A percentile compares a stretch with the other conserved stretches of the same genome.
These are phyloP conservation scores for Mycena rebaudengoi DNA, from an alignment of 768 basidiomycete genomes.

Conservation along the genomic window DNA sequence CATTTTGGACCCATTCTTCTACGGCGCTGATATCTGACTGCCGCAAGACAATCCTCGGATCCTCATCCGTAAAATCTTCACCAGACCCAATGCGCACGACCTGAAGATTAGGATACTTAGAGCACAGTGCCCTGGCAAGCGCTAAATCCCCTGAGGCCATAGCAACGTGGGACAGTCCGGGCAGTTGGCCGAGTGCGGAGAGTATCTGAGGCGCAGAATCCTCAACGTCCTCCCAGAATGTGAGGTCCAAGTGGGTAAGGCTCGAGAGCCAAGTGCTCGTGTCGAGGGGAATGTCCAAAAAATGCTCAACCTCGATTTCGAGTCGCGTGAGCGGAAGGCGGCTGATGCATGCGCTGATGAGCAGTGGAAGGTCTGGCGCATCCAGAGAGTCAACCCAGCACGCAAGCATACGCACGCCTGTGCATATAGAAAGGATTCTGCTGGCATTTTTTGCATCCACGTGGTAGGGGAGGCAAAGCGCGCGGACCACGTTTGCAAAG, in stretches of 20 bases:
- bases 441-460: background rate
- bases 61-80: no score
- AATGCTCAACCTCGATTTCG: background rate
- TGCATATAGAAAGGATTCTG: conserved; percentile 2
- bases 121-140: background rate
- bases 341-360: background rate
- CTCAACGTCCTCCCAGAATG: background rate
- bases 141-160: background rate
- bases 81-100: no score
- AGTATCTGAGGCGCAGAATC: background rate
- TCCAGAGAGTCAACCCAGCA: background rate
- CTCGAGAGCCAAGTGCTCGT: background rate
- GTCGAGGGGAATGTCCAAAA: background rate
- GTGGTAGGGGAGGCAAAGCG: background rate
- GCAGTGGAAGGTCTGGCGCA: background rate
- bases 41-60: no score
- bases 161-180: conserved; percentile 5
- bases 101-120: background rate
- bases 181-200: background rate
- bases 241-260: conserved; percentile 8
- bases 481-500: background rate
- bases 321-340: conserved; percentile 2
- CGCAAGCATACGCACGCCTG: background rate
- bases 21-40: no score
- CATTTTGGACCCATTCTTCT: no score